Evolutionary conservation across 805 yeast species (phyloP), one percentile per base, ranked within the genome.

Genomic region (Yarrowia hollandica): DNA sequence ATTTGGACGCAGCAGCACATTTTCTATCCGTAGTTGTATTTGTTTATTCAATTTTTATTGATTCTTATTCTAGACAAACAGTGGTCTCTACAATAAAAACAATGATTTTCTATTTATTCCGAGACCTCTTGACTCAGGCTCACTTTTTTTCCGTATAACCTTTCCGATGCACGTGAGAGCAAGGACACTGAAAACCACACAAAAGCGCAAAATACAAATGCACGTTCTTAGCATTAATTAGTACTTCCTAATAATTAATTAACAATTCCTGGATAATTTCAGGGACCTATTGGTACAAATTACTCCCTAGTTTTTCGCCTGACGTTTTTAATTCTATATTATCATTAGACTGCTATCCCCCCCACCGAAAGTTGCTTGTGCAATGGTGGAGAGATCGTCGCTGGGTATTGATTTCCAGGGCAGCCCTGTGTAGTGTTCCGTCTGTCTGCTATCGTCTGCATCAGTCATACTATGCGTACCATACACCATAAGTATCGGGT

Each of bases 111-210:
- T 21, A 28, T 44, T 44, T 44, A 28, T 44, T 44, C 52, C 52
- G 52, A 44, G 35, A 30, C 52, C n/a, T 30, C 35, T 30, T 44
- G 52, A 44, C 52, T 44, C 52, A 44, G 52, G 52, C 52, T 44
- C 52, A 5, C 52, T 44, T 44, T 42, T 42, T 44, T 44, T 44
- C 52, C 52, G 52, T 28, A 44, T 44, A 44, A 18, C 52, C 52
- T 44, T 44, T 44, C 52, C 52, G 52, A 44, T 10, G 52, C 52
- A 44, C 52, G 52, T 44, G 52, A 44, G 52, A 42, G 50, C 34
- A 26, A 15, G 33, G 16, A n/a, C 28, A 9, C n/a, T 14, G 19
- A n/a, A 23, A 39, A 39, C 30, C 46, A 16, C 31, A 23, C 46
- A n/a, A n/a, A n/a, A n/a, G n/a, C n/a, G n/a, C n/a, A n/a, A n/a